These are phyloP conservation scores for Taphrina wiesneri DNA, from an alignment of 1,139 yeast species.

Conservation along the genomic window DNA sequence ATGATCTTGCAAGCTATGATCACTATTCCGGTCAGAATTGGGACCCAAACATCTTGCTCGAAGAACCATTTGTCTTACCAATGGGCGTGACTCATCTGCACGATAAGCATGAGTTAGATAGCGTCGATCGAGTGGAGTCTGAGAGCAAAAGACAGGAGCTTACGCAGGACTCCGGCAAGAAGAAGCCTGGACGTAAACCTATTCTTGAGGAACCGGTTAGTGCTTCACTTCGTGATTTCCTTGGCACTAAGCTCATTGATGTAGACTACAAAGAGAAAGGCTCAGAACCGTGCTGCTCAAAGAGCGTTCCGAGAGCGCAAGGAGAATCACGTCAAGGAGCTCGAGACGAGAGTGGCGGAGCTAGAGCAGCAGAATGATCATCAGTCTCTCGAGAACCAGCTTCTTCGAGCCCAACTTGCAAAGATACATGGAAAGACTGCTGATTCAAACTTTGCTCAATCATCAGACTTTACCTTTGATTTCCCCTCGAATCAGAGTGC, in stretches of 20 bases:
- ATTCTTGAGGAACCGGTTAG: slow-evolving; percentile 55
- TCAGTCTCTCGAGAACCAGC: slow-evolving; percentile 13
- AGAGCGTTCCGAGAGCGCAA: slow-evolving; percentile 83
- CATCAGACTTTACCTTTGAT: slow-evolving; percentile 6
- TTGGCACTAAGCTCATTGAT: background rate
- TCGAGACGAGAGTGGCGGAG: slow-evolving; percentile 59
- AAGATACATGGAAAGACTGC: background rate
- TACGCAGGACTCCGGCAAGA: slow-evolving; percentile 27
- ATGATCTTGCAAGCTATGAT: background rate
- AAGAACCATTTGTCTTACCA: background rate
- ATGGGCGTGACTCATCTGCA: background rate
- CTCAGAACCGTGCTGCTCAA: slow-evolving; percentile 94
- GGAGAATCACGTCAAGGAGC: slow-evolving; percentile 60
- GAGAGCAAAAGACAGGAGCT: slow-evolving; percentile 17
- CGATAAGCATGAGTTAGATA: slow-evolving; percentile 4
- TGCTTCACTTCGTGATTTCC: background rate
- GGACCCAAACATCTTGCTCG: background rate
- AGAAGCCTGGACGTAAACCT: slow-evolving; percentile 70
- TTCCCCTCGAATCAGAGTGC: background rate
- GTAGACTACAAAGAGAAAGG: slow-evolving; percentile 60
- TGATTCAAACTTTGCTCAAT: slow-evolving; percentile 7
- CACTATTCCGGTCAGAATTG: background rate
- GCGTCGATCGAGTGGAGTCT: background rate
- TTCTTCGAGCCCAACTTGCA: slow-evolving; percentile 10
- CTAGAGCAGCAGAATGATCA: slow-evolving; percentile 44